Percentiles rank a stretch among this genome's conserved stretches.
These are phyloP conservation scores for Heterobasidion parviporum DNA, from an alignment of 1,284 basidiomycete species.

Conservation along the genomic window DNA sequence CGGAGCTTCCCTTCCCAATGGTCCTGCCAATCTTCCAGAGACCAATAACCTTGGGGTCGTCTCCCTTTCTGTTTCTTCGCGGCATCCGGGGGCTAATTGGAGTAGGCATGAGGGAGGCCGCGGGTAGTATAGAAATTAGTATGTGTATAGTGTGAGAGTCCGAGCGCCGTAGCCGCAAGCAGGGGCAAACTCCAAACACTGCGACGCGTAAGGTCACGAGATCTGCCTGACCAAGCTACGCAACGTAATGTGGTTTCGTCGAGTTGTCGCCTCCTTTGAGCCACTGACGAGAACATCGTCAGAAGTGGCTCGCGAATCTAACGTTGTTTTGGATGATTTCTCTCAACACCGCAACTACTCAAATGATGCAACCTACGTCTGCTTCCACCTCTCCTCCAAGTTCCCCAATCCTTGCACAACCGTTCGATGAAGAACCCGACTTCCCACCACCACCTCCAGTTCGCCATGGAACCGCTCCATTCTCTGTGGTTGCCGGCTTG, in stretches of 20 bases:
- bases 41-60: constrained; percentile 78
- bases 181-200: background rate
- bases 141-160: background rate
- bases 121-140: background rate
- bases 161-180: too few relatives aligned
- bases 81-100: constrained; percentile 19
- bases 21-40: constrained; percentile 92
- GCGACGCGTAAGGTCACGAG: background rate
- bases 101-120: background rate
- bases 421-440: background rate
- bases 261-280: too few relatives aligned
- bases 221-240: background rate
- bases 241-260: background rate
- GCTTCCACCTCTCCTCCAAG: background rate
- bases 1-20: constrained; percentile 87
- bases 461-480: constrained; percentile 55
- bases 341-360: background rate
- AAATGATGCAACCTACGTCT: background rate
- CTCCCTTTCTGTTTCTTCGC: constrained; percentile 25
- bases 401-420: background rate
- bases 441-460: constrained; percentile 51
- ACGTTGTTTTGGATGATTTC: background rate
- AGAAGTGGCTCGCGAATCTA: background rate
- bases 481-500: constrained; percentile 53
- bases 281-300: too few relatives aligned